Evolutionary conservation across 805 yeast species (phyloP), one percentile per base, ranked within the genome.

Genomic region (Priceomyces medius): DNA sequence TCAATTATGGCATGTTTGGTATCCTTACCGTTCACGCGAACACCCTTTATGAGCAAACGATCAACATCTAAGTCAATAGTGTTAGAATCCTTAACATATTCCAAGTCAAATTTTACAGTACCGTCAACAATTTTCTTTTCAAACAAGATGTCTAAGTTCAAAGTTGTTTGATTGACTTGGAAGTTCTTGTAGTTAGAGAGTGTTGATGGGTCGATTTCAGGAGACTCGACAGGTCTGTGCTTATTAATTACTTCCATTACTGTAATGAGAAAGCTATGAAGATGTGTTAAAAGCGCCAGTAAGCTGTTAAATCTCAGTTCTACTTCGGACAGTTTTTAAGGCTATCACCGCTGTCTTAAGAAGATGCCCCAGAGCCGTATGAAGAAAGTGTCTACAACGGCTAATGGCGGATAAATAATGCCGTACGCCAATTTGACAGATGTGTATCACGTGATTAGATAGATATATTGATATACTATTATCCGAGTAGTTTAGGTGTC

Each of bases 201-300:
- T 2, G 97, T 86, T 2, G 95, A 84, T 18, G 85, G 84, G 60
- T 89, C 96, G 8, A 56, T 43, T 50, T 81, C 87, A 3, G 88
- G 78, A 1, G 75, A 71, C 14, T 27, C 42, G 7, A 40, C 42
- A 1, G 78, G 78, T 33, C 51, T 44, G 20, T 47, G 38, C 4
- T 34, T 3, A 3, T 43, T 35, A 13, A 49, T 42, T 20, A 46
- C 28, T 13, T 44, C 45, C 51, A 47, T 47, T 26, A n/a, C 29
- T 26, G n/a, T n/a, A n/a, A n/a, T n/a, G n/a, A n/a, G n/a, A n/a
- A n/a, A n/a, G n/a, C n/a, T n/a, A n/a, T n/a, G n/a, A n/a, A n/a
- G n/a, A n/a, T n/a, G n/a, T n/a, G n/a, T n/a, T n/a, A n/a, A n/a
- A n/a, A n/a, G n/a, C n/a, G n/a, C n/a, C n/a, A n/a, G n/a, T n/a